These are phyloP conservation scores for Luvunga scandens DNA, from an alignment of 345 rosid species.

Conservation along the genomic window DNA sequence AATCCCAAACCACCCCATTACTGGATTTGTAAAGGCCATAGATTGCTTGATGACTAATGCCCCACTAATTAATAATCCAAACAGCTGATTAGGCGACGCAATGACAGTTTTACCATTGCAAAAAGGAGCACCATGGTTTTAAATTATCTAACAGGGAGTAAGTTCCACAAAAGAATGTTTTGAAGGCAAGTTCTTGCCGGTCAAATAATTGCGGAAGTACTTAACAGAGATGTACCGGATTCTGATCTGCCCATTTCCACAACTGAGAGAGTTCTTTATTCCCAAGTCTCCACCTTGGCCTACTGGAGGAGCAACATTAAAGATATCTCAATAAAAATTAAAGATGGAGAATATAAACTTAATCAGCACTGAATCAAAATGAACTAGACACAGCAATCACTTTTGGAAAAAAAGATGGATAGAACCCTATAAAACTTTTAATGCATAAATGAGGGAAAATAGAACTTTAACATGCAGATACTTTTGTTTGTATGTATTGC, in stretches of 20 bases:
- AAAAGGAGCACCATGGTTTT: neutral
- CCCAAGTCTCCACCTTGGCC: conserved; percentile 87
- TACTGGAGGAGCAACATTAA: conserved; percentile 43
- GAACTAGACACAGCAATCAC: neutral
- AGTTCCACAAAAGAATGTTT: neutral
- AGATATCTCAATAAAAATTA: conserved; percentile 10
- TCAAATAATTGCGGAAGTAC: neutral
- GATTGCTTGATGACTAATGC: neutral
- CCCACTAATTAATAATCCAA: neutral
- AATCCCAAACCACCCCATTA: neutral
- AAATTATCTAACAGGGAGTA: neutral
- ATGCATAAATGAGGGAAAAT: neutral
- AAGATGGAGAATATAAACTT: neutral
- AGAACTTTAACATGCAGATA: neutral
- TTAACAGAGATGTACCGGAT: conserved; percentile 49
- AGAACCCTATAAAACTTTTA: neutral
- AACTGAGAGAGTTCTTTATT: conserved; percentile 96
- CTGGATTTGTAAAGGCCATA: neutral
- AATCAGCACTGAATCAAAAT: neutral
- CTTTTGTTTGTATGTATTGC: neutral
- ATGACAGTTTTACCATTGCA: neutral
- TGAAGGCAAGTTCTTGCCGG: neutral
- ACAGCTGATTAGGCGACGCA: neutral
- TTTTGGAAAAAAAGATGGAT: neutral
- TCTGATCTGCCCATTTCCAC: conserved; percentile 99